Conservation (phyloP, 129 eudicot genomes). For the Artemisia argyi region DNA sequence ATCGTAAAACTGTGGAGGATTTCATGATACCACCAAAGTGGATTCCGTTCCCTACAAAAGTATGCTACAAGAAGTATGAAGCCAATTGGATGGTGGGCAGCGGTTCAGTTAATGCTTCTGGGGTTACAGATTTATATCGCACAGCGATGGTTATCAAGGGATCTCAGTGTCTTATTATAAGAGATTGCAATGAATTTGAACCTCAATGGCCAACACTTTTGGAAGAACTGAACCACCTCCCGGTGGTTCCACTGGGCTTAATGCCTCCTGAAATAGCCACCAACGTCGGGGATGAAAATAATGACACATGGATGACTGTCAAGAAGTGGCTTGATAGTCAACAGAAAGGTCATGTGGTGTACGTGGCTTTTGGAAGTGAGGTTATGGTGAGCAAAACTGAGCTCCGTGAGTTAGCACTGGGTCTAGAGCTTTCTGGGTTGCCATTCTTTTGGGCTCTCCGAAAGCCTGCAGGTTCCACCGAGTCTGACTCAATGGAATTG, state of each 20-base stretch:
- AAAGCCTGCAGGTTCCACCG: no score
- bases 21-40: conserved; percentile 35
- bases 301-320: background rate
- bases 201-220: conserved; percentile 37
- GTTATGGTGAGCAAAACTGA: no score
- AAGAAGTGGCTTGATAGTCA: no score
- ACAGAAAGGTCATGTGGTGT: no score
- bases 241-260: conserved; percentile 32
- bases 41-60: conserved; percentile 34
- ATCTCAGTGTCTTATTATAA: conserved; percentile 17
- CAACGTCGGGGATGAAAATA: background rate
- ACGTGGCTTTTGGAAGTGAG: no score
- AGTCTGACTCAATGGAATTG: no score
- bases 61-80: conserved; percentile 33
- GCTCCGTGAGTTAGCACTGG: no score
- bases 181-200: conserved; percentile 39
- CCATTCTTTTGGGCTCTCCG: no score
- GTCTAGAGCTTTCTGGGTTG: no score
- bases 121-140: conserved; percentile 25
- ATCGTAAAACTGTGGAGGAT: conserved; percentile 29
- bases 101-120: conserved; percentile 12
- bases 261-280: conserved; percentile 32
- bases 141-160: conserved; percentile 12
- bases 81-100: conserved; percentile 12
- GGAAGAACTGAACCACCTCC: conserved; percentile 32